Evolutionary conservation across 768 basidiomycete species (phyloP), one percentile per base, ranked within the genome.

Genomic region (Nidula microcarpa): DNA sequence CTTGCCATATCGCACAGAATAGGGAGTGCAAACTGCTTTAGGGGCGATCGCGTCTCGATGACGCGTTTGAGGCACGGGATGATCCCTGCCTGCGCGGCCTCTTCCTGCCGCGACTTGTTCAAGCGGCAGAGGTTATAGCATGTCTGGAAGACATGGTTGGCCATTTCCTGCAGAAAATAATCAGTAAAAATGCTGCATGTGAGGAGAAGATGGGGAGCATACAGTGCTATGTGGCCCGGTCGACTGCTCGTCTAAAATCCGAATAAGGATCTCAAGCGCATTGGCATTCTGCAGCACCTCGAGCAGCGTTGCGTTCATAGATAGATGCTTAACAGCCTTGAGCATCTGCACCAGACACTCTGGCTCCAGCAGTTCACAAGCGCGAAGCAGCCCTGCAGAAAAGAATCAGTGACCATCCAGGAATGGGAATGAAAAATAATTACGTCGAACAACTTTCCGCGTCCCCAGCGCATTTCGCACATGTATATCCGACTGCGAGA

Each of bases 251-350:
- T 90, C 91, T 43, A 98, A 74, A 11, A 96, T 84, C 23, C 80
- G 81, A 37, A 94, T 85, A n/a, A 99, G 76, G 45, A 92, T 86
- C 64, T 97, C 94, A 52, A 98, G 87, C 1, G 91, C 87, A 59
- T 98, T 97, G 14, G 95, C 94, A 55, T 98, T 97, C 69, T 98
- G 96, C 7, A 99, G 76, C 0, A 95, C 90, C 57, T 98, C 95
- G 23, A 97, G 84, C 23, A 97, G 70, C 3, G 84, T 88, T 1
- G 94, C 79, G 56, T 89, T 94, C 86, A 98, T 99, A 13, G 94
- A 95, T 4, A 98, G 76, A 65, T 98, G 95, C 63, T 98, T 98
- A 63, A 98, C 85, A 2, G 94, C 92, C 71, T 97, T 97, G 58
- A 98, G 80, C 76, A 94, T 85, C 33, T 86, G 81, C 1, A 94